phyloP scores from a whole-genome alignment of 2,329 filamentous ascomycete genomes.

The Aspergillus terreus region DNA sequence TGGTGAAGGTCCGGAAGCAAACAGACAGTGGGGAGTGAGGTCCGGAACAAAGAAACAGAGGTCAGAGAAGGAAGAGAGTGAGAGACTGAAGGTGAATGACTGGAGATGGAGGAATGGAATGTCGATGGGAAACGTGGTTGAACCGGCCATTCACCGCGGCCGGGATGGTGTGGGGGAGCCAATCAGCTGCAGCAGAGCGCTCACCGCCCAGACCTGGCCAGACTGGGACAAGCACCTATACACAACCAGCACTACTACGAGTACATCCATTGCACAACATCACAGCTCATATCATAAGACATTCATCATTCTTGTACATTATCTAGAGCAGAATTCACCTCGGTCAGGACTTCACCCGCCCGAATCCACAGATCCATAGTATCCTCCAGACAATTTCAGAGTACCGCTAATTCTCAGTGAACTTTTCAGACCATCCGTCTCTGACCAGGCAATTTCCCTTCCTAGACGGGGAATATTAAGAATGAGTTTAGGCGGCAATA shows the following conservation, averaged over 20 bases:
- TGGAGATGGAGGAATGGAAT: constrained; percentile 1
- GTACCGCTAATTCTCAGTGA: not conserved
- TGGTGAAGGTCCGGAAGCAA: constrained; percentile 1
- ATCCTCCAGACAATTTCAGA: constrained; percentile 4
- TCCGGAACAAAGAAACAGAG: constrained; percentile 10
- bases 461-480: constrained; percentile 12
- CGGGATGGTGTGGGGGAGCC: constrained; percentile 12
- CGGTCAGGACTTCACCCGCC: constrained; percentile 2
- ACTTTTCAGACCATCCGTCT: constrained; percentile 9
- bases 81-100: constrained; percentile 2
- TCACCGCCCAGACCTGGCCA: not conserved
- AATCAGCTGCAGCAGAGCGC: not conserved
- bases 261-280: too few species aligned
- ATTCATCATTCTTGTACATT: constrained; percentile 8
- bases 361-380: not conserved
- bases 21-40: constrained; percentile 2
- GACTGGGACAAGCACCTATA: too few species aligned
- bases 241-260: too few species aligned
- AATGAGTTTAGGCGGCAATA: constrained; percentile 64
- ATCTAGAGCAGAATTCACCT: constrained; percentile 3
- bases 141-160: not conserved
- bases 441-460: constrained; percentile 8
- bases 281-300: not conserved
- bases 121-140: constrained; percentile 26
- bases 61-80: constrained; percentile 8